phyloP scores from a whole-genome alignment of 177 flowering plant genomes.

The Tripterygium wilfordii region DNA sequence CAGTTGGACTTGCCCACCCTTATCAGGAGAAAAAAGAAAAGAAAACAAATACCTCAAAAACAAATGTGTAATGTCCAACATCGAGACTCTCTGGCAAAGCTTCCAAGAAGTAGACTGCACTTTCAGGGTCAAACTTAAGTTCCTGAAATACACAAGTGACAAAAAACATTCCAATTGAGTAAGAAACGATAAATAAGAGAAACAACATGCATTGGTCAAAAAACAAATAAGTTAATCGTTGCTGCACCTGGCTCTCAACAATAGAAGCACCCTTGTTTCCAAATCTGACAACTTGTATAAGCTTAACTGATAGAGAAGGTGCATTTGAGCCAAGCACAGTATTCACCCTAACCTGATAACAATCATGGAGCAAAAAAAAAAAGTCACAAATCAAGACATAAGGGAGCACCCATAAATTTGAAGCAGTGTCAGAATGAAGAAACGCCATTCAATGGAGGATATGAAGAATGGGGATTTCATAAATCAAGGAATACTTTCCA shows the following conservation, averaged over 20 bases:
- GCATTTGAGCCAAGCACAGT: slow-evolving; percentile 80
- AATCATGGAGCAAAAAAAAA: neutral
- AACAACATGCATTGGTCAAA: neutral
- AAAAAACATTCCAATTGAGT: neutral
- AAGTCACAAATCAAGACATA: no score
- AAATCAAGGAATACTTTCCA: no score
- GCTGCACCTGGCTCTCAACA: slow-evolving; percentile 48
- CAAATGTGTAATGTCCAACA: slow-evolving; percentile 71
- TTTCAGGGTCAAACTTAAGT: slow-evolving; percentile 57
- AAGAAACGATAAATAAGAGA: neutral
- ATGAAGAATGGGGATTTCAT: no score
- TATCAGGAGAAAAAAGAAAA: no score
- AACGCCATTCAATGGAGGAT: neutral
- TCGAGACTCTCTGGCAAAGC: slow-evolving; percentile 52
- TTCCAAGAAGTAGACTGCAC: slow-evolving; percentile 51
- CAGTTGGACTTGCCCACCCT: no score
- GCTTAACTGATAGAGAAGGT: slow-evolving; percentile 72
- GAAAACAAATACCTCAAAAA: slow-evolving; percentile 60
- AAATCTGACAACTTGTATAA: slow-evolving; percentile 50
- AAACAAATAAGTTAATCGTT: neutral
- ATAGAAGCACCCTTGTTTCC: slow-evolving; percentile 49
- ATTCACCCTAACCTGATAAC: slow-evolving; percentile 62
- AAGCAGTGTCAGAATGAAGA: no score
- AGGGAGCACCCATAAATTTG: no score
- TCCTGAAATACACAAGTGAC: slow-evolving; percentile 40